Evolutionary conservation across 2,329 filamentous ascomycete species (phyloP).

Genomic region (Aspergillus alliaceus): DNA sequence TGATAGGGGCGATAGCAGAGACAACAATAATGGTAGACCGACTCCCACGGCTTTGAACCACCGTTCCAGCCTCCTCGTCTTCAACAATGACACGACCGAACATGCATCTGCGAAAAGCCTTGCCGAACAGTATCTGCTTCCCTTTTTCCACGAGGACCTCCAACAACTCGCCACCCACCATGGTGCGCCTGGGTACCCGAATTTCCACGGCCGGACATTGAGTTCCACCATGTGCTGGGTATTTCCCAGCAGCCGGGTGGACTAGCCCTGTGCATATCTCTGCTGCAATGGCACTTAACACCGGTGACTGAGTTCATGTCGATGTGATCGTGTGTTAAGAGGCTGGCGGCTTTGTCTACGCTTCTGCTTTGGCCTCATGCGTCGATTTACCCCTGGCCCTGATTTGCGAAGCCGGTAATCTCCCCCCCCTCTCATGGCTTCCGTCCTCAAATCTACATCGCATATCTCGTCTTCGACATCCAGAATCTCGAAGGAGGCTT

Average conservation of each 20-base stretch:
- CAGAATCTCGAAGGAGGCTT: constrained; percentile 26
- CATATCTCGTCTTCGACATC: constrained; percentile 53
- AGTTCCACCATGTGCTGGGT: constrained; percentile 60
- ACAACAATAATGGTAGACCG: constrained; percentile 7
- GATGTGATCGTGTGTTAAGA: constrained; percentile 55
- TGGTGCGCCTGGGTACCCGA: constrained; percentile 52
- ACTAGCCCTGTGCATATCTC: constrained; percentile 51
- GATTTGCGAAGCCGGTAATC: constrained; percentile 59
- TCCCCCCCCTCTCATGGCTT: constrained; percentile 58
- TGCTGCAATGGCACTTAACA: constrained; percentile 51
- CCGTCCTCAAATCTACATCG: constrained; percentile 49
- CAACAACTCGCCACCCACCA: constrained; percentile 47
- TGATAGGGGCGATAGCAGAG: background rate
- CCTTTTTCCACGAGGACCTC: constrained; percentile 50
- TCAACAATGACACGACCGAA: constrained; percentile 53
- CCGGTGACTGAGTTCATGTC: constrained; percentile 49
- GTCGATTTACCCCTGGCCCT: constrained; percentile 48
- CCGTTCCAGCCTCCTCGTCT: constrained; percentile 49
- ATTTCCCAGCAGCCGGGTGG: constrained; percentile 55
- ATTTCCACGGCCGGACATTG: constrained; percentile 53
- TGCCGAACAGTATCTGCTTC: constrained; percentile 43
- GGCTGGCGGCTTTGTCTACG: constrained; percentile 58
- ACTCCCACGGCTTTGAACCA: constrained; percentile 28
- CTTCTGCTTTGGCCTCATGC: constrained; percentile 49
- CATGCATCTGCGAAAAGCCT: constrained; percentile 42